phyloP scores from a whole-genome alignment of 2,329 filamentous ascomycete species.

The Calonectria montana region DNA sequence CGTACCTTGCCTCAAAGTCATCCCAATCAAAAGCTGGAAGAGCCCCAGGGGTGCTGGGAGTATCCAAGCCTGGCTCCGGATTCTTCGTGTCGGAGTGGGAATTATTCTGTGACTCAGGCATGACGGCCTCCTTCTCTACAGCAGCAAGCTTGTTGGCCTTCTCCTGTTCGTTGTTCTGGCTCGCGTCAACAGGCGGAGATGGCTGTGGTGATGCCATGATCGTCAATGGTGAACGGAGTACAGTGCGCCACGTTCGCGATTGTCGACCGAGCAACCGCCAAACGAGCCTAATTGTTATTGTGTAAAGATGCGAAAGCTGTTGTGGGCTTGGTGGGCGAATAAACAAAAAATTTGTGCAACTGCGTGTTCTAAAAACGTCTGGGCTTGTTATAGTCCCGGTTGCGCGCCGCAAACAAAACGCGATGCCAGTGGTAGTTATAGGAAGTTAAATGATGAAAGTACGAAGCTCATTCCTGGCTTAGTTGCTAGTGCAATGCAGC shows the following conservation, averaged over 20 bases:
- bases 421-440: neutral
- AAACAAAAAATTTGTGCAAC: neutral
- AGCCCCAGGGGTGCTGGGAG: slow-evolving; percentile 63
- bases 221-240: neutral
- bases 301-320: neutral
- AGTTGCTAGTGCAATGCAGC: slow-evolving; percentile 2
- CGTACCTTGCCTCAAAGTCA: slow-evolving; percentile 77
- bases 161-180: slow-evolving; percentile 27
- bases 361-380: neutral
- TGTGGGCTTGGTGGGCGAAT: neutral
- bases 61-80: slow-evolving; percentile 53
- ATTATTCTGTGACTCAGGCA: slow-evolving; percentile 36
- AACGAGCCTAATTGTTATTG: neutral
- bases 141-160: slow-evolving; percentile 23
- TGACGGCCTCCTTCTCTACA: slow-evolving; percentile 31
- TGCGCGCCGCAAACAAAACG: neutral
- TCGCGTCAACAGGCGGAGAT: slow-evolving; percentile 28
- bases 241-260: slow-evolving; percentile 4
- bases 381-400: neutral
- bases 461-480: slow-evolving; percentile 3
- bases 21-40: slow-evolving; percentile 79
- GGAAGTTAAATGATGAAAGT: slow-evolving; percentile 2
- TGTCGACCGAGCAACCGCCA: slow-evolving; percentile 21
- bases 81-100: slow-evolving; percentile 44
- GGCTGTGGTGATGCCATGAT: slow-evolving; percentile 32